These are phyloP conservation scores for Sclerotinia glacialis DNA, from an alignment of 2,329 filamentous ascomycete genomes.

Conservation along the genomic window DNA sequence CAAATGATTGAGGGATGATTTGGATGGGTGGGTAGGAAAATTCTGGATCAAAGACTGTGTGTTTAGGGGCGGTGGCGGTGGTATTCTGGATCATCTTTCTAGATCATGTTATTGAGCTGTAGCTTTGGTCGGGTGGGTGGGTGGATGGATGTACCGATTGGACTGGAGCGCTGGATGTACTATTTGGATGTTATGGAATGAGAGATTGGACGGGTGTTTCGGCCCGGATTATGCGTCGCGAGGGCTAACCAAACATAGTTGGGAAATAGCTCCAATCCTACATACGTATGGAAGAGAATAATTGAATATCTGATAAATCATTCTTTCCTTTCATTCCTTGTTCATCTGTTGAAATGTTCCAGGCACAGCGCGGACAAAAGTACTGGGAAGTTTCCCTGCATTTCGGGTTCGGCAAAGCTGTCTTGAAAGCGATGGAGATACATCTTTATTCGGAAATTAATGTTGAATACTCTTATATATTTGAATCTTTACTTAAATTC, in stretches of 20 bases:
- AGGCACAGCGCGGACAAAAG: neutral
- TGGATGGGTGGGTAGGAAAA: slow-evolving; percentile 15
- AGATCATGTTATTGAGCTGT: slow-evolving; percentile 11
- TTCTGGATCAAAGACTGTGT: slow-evolving; percentile 3
- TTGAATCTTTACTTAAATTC: neutral
- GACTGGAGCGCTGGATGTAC: neutral
- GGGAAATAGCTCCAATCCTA: slow-evolving; percentile 2
- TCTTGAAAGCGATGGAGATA: neutral
- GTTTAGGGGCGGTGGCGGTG: neutral
- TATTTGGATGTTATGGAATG: neutral
- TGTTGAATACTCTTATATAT: neutral
- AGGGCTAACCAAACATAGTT: neutral
- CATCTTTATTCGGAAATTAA: neutral
- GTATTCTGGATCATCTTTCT: slow-evolving; percentile 9
- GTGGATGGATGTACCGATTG: neutral
- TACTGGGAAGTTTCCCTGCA: slow-evolving; percentile 16
- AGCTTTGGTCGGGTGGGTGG: neutral
- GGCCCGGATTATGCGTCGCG: neutral
- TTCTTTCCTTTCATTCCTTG: neutral
- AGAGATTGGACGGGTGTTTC: neutral
- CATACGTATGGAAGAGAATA: slow-evolving; percentile 2
- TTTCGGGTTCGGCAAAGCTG: neutral
- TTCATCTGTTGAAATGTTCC: neutral
- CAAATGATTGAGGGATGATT: slow-evolving; percentile 6
- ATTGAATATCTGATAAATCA: neutral